A percentile compares a stretch with the other conserved stretches of the same genome.
Conservation (phyloP, 441 rosid genomes). For the Breynia disticha region DNA sequence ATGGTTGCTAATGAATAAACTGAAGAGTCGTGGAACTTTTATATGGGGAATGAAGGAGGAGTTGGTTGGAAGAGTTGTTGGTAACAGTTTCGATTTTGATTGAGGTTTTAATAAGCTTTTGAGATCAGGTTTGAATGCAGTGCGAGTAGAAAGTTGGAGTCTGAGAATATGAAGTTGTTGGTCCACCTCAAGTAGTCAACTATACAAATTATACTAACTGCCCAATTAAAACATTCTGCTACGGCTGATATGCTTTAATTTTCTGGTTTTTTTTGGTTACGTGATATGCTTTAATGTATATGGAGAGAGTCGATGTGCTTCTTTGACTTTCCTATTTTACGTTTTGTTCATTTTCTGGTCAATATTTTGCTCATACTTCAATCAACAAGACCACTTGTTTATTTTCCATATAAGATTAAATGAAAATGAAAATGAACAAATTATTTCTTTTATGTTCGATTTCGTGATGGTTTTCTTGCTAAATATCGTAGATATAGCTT, state of each 20-base stretch:
- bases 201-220: slow-evolving; percentile 6
- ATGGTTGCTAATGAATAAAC: background rate
- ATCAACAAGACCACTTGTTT: no score
- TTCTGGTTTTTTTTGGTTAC: no score
- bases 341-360: no score
- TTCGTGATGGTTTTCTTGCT: no score
- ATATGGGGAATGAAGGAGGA: slow-evolving; percentile 2
- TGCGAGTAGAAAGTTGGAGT: background rate
- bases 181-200: background rate
- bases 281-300: no score
- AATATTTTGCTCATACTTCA: no score
- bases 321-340: no score
- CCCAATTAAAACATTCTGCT: background rate
- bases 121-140: background rate
- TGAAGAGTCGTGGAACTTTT: background rate
- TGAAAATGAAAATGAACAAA: no score
- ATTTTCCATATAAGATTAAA: no score
- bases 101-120: background rate
- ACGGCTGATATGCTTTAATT: background rate
- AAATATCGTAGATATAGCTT: no score
- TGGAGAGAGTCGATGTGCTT: no score
- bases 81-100: slow-evolving; percentile 1
- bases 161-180: background rate
- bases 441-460: no score
- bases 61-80: slow-evolving; percentile 8